phyloP scores from a whole-genome alignment of 352 stramenopile species.

The Aphanomyces astaci region DNA sequence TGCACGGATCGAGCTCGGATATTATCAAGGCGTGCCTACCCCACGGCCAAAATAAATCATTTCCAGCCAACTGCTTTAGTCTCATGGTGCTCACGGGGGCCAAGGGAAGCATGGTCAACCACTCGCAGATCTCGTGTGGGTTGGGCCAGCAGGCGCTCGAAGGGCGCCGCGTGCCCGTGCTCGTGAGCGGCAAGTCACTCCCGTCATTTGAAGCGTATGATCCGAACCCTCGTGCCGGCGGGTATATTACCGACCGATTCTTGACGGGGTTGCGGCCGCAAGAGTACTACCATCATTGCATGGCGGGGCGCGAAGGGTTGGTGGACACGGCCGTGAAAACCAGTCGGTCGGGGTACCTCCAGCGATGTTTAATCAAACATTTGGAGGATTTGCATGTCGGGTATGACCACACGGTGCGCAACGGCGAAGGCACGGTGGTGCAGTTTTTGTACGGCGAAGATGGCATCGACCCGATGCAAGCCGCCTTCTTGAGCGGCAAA shows the following conservation, averaged over 20 bases:
- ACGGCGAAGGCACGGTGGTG: slow-evolving; percentile 95
- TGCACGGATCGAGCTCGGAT: slow-evolving; percentile 88
- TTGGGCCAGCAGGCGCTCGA: slow-evolving; percentile 99
- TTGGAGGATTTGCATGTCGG: slow-evolving; percentile 95
- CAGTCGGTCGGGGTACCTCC: slow-evolving; percentile 97
- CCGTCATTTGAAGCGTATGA: slow-evolving; percentile 98
- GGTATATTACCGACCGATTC: slow-evolving; percentile 99
- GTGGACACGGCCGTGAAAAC: slow-evolving; percentile 99
- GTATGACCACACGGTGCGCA: slow-evolving; percentile 99
- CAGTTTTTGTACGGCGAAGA: slow-evolving; percentile 99
- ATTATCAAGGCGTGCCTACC: slow-evolving; percentile 99
- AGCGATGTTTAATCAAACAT: slow-evolving; percentile 99
- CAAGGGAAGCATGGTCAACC: slow-evolving; percentile 99
- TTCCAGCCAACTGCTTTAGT: slow-evolving; percentile 98
- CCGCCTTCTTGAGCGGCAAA: slow-evolving; percentile 92
- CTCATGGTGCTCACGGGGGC: slow-evolving; percentile 99
- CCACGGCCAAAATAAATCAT: slow-evolving; percentile 93
- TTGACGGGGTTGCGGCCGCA: slow-evolving; percentile 94
- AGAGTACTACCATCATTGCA: slow-evolving; percentile 99
- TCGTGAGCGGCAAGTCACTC: slow-evolving; percentile 96
- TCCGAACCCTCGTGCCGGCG: slow-evolving; percentile 93
- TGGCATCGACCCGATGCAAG: slow-evolving; percentile 95
- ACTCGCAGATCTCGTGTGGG: slow-evolving; percentile 98
- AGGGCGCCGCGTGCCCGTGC: slow-evolving; percentile 96
- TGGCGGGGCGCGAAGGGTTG: slow-evolving; percentile 98